These are phyloP conservation scores for Pichia insulana DNA, from an alignment of 805 yeast genomes.

Conservation along the genomic window DNA sequence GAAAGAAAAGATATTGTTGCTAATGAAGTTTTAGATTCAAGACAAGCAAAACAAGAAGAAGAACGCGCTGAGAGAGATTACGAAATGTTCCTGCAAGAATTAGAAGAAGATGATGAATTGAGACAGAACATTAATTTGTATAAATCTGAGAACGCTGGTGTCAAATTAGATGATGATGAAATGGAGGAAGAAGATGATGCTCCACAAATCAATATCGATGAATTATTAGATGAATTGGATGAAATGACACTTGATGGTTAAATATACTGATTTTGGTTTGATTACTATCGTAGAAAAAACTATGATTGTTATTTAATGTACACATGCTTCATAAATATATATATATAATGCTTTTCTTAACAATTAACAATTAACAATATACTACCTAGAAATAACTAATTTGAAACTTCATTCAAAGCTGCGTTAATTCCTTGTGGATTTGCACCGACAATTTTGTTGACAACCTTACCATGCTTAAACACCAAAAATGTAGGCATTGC, in stretches of 20 bases:
- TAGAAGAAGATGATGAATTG: slow-evolving; percentile 93
- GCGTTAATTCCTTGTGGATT: slow-evolving; percentile 32
- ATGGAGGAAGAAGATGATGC: slow-evolving; percentile 64
- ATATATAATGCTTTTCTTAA: neutral
- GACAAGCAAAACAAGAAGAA: slow-evolving; percentile 78
- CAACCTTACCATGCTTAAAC: slow-evolving; percentile 49
- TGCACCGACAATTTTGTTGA: slow-evolving; percentile 61
- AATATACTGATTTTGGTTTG: neutral
- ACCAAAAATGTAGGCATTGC: slow-evolving; percentile 74
- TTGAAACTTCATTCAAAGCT: slow-evolving; percentile 8
- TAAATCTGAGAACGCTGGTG: slow-evolving; percentile 41
- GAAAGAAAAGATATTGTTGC: slow-evolving; percentile 89
- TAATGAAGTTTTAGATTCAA: slow-evolving; percentile 30
- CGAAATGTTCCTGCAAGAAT: slow-evolving; percentile 90
- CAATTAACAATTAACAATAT: neutral
- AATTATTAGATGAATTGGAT: slow-evolving; percentile 87
- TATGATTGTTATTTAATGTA: neutral
- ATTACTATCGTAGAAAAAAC: too few species aligned
- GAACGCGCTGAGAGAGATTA: slow-evolving; percentile 92
- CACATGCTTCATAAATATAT: neutral
- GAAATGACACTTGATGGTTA: slow-evolving; percentile 77
- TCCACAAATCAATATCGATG: slow-evolving; percentile 85
- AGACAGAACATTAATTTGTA: slow-evolving; percentile 86
- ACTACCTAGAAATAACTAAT: neutral
- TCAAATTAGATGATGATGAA: slow-evolving; percentile 31